These are phyloP conservation scores for Trichoderma arundinaceum DNA, from an alignment of 2,329 filamentous ascomycete genomes.

Conservation along the genomic window DNA sequence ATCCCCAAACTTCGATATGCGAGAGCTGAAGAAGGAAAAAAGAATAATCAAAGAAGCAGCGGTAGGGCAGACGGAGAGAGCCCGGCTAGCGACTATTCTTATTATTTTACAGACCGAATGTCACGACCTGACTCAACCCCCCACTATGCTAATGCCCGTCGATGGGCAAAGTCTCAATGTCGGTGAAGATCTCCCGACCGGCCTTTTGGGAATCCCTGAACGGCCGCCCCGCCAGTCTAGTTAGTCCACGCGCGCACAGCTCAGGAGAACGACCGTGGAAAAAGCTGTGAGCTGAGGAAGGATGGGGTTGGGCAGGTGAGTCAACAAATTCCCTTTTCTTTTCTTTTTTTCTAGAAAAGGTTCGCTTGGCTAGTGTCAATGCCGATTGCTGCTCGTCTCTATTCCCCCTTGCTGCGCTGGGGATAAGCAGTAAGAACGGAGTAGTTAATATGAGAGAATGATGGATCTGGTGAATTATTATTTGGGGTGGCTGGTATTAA, in stretches of 20 bases:
- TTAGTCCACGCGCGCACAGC: constrained; percentile 18
- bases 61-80: neutral
- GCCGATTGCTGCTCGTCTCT: neutral
- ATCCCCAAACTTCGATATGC: neutral
- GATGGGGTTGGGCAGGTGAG: neutral
- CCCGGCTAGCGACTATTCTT: too few species aligned
- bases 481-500: constrained; percentile 3
- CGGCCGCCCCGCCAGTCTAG: constrained; percentile 30
- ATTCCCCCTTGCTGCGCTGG: neutral
- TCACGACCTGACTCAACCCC: constrained; percentile 19
- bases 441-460: neutral
- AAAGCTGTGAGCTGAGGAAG: neutral
- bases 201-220: constrained; percentile 30
- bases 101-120: constrained; percentile 1
- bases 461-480: neutral
- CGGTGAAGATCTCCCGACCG: constrained; percentile 34
- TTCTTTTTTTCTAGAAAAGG: neutral
- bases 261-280: constrained; percentile 27
- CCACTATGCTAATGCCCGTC: constrained; percentile 24
- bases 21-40: constrained; percentile 2
- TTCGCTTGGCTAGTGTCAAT: constrained; percentile 2
- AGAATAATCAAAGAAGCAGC: constrained; percentile 15
- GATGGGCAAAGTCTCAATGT: constrained; percentile 24
- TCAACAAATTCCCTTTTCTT: neutral
- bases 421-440: neutral